phyloP scores from a whole-genome alignment of 2,329 filamentous ascomycete species.

The Dothideomycetes sp. region DNA sequence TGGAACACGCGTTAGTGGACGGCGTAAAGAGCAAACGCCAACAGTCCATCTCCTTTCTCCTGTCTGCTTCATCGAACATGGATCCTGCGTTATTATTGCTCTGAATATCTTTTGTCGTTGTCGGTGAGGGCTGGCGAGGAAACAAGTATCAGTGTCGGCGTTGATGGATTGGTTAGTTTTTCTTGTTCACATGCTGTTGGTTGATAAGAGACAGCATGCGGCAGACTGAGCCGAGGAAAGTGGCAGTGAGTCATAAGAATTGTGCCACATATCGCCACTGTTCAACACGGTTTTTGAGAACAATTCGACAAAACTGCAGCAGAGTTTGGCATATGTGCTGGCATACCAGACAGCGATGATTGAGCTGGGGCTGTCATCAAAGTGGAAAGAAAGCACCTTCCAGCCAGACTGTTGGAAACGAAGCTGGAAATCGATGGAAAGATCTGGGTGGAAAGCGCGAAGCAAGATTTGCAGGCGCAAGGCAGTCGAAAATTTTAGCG shows the following conservation, averaged over 20 bases:
- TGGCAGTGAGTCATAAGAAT: slow-evolving; percentile 7
- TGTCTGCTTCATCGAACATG: not conserved
- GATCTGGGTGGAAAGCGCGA: slow-evolving; percentile 2
- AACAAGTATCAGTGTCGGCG: not conserved
- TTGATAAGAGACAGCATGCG: slow-evolving; percentile 8
- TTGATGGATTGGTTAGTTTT: slow-evolving; percentile 6
- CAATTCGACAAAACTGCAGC: too few relatives aligned
- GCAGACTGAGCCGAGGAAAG: slow-evolving; percentile 3
- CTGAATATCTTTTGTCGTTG: too few relatives aligned
- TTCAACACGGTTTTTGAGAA: too few relatives aligned
- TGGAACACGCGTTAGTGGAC: slow-evolving; percentile 7
- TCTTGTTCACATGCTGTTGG: slow-evolving; percentile 10
- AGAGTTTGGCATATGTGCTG: too few relatives aligned
- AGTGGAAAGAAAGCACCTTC: not conserved
- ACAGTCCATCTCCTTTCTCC: not conserved
- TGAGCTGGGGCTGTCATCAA: too few relatives aligned
- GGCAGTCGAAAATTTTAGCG: slow-evolving; percentile 11
- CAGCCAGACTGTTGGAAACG: slow-evolving; percentile 10
- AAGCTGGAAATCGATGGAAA: slow-evolving; percentile 8
- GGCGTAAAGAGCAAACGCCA: slow-evolving; percentile 2
- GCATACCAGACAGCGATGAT: too few relatives aligned
- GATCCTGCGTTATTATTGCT: not conserved
- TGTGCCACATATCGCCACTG: not conserved
- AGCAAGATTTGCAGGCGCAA: slow-evolving; percentile 10
- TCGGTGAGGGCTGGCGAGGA: not conserved